phyloP scores from a whole-genome alignment of 768 basidiomycete species.

The Boletus rex-veris region DNA sequence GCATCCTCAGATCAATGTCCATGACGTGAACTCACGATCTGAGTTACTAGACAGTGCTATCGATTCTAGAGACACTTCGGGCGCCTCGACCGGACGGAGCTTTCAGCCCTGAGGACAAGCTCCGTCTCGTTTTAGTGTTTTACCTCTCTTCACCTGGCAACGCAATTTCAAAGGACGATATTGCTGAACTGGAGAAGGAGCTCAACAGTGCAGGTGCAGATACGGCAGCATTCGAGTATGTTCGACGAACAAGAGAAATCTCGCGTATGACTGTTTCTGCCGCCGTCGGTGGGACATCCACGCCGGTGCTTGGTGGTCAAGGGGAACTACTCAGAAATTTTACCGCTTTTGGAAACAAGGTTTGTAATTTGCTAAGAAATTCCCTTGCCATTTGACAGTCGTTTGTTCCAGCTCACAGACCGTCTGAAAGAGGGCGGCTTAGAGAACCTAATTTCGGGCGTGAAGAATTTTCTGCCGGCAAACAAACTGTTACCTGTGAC shows the following conservation, averaged over 20 bases:
- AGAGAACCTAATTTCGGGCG: slow-evolving; percentile 94
- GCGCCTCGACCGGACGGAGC: slow-evolving; percentile 59
- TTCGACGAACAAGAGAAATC: slow-evolving; percentile 87
- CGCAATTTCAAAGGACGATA: slow-evolving; percentile 80
- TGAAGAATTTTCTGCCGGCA: slow-evolving; percentile 95
- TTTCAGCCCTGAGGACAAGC: slow-evolving; percentile 78
- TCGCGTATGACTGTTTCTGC: slow-evolving; percentile 84
- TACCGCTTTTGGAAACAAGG: slow-evolving; percentile 85
- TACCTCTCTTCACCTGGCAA: slow-evolving; percentile 86
- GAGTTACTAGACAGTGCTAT: slow-evolving; percentile 57
- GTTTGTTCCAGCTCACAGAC: slow-evolving; percentile 72
- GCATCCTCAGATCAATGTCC: background rate
- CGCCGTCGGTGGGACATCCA: slow-evolving; percentile 54
- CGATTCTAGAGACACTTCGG: slow-evolving; percentile 86
- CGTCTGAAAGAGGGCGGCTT: slow-evolving; percentile 93
- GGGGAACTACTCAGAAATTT: slow-evolving; percentile 94
- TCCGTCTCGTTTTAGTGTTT: slow-evolving; percentile 92
- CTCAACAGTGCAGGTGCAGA: slow-evolving; percentile 81
- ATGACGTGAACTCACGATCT: background rate
- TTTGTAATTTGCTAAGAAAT: slow-evolving; percentile 35
- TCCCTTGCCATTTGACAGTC: background rate
- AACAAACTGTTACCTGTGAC: slow-evolving; percentile 93
- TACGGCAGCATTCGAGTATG: slow-evolving; percentile 83
- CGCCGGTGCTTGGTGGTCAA: slow-evolving; percentile 66
- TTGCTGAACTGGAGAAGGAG: slow-evolving; percentile 83